Evolutionary conservation across 768 basidiomycete genomes (phyloP), one percentile per base, ranked within the genome.

Genomic region (Boletellus ananiceps): DNA sequence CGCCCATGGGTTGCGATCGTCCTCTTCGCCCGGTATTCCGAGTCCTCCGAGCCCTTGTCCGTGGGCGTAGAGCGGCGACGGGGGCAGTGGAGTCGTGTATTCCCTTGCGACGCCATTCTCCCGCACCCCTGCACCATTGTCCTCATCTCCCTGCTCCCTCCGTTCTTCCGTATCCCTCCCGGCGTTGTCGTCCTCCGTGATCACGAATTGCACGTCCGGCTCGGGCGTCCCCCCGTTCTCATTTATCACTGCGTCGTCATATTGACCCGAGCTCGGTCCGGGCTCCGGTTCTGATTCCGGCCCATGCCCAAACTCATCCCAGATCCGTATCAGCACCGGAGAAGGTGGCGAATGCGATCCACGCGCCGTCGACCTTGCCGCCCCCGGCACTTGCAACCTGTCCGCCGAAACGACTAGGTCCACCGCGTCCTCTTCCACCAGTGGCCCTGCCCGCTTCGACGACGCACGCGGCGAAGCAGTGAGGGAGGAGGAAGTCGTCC

Each of bases 391-490:
- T 4, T 47, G 53, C 13, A 59, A 29, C 14, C 39, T 36, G 8
- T 66, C 58, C 13, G 55, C 54, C 5, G 64, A 18, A 0, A 94
- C 82, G 5, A 97, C 78, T 15, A 99, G 74, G 60, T 99, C 95
- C 2, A 97, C 84, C 1, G 94, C 93, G 55, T 97, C 88, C 2
- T 80, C 76, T 13, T 55, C 16, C 2, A 49, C 49, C 5, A 67
- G 59, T 7, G 67, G 67, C 3, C 23, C 23, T 1, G 49, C 18
- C 5, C 50, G 49, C 35, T 46, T 62, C 32, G 42, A 51, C 25
- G 35, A 54, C 9, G 42, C 2, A 7, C 44, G 44, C 11, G 44
- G 46, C 15, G 49, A 36, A 2, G 27, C 27, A 9, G 27, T 29
- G 7, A 29, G 4, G 7, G 27, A 29, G 27, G 27, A 29, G 9